Percentiles rank a stretch among this genome's conserved stretches.
Conservation (phyloP, 2,329 filamentous ascomycete species). For the Nemania sp. region DNA sequence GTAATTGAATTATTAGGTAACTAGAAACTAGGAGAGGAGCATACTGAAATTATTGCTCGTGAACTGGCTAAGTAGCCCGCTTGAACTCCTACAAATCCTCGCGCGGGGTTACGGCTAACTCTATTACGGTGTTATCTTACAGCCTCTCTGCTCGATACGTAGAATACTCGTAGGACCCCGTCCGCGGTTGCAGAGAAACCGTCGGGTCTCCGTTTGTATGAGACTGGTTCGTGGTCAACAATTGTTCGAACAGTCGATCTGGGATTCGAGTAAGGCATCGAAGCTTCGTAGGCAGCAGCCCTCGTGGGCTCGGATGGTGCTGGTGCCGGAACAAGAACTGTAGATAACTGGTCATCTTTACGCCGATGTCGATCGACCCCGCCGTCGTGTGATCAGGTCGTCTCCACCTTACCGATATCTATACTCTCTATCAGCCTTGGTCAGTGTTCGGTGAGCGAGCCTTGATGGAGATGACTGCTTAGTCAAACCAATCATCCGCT, state of each 20-base stretch:
- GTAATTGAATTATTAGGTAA: too few species aligned
- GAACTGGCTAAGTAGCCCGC: too few species aligned
- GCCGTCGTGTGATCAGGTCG: constrained; percentile 14
- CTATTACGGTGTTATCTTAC: background rate
- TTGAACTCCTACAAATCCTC: too few species aligned
- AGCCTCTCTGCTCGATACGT: background rate
- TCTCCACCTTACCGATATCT: constrained; percentile 2
- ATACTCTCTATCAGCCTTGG: constrained; percentile 5
- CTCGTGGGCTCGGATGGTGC: constrained; percentile 3
- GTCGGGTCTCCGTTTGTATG: constrained; percentile 11
- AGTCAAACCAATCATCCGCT: constrained; percentile 10
- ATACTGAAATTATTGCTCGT: too few species aligned
- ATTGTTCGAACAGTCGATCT: background rate
- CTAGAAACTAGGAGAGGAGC: too few species aligned
- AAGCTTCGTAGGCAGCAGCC: constrained; percentile 15
- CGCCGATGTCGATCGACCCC: background rate
- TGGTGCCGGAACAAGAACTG: background rate
- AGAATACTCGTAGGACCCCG: too few species aligned
- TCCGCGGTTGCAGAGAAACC: background rate
- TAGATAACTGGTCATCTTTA: background rate
- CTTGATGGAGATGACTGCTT: background rate
- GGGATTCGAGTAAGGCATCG: constrained; percentile 2
- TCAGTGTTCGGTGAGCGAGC: constrained; percentile 13
- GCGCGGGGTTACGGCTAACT: too few species aligned
- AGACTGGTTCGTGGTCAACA: constrained; percentile 14